Base-by-base conservation (phyloP, 805 yeast species). In the Wickerhamomyces xylosicus region DNA sequence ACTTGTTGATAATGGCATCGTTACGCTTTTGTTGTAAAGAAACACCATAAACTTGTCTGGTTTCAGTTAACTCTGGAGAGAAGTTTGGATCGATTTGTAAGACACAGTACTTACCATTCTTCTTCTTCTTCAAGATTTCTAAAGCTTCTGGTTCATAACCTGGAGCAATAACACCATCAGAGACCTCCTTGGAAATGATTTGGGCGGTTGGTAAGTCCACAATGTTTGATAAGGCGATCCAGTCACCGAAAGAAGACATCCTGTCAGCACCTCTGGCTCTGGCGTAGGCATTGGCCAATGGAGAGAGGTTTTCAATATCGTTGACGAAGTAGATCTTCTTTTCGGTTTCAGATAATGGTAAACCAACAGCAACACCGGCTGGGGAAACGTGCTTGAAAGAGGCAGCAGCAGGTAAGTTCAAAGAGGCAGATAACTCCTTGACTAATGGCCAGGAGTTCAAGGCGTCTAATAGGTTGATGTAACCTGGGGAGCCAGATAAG, bases 251-350 rank as follows among this genome's bases (percentile, higher is more conserved):
- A 13, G 95, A 85, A 5, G 97, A 89, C 98, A 92, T 92, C 75
- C 98, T 82, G 67, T 92, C 98, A 51, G 98, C 98, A 64, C 98
- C 98, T 67, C 98, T 85, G 41, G 98, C 98, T 69, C 97, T 85
- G 31, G 98, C 98, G 58, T 92, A 92, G 42, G 98, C 98, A 58
- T 84, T 83, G 47, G 98, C 98, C 58, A 92, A 73, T 41, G 98
- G 97, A 11, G 97, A 85, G 61, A 92, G 71, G 72, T 89, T 85
- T 64, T 85, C 95, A 56, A 90, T 86, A 62, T 86, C 96, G 51
- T 78, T 79, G 47, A 92, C 98, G 61, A 92, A 92, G 73, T 92
- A 92, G 48, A 90, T 77, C 66, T 90, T 84, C 74, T 87, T 89
- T 71, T 92, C 98, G 47, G 79, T 69, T 37, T 89, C 98, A 35